Conservation (phyloP, 371 early-diverging fungal genomes). For the Circinella minor region DNA sequence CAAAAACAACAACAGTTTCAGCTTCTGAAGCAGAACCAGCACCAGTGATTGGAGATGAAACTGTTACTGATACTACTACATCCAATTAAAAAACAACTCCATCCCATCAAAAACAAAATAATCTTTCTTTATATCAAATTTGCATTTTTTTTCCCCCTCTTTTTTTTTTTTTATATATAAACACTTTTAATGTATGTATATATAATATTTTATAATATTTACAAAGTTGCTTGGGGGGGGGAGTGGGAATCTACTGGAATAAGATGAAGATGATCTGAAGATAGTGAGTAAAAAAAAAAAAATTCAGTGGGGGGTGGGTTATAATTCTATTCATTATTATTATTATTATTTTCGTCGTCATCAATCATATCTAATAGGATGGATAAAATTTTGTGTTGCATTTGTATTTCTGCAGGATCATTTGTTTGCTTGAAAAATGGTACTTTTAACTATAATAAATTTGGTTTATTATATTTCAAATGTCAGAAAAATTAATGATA, state of each 20-base stretch:
- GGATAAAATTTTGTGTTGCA: constrained; percentile 45
- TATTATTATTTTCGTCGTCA: constrained; percentile 1
- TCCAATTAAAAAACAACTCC: not conserved
- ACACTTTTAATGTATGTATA: constrained; percentile 2
- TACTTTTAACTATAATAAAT: constrained; percentile 38
- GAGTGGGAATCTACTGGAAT: not conserved
- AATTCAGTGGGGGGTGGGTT: too few relatives aligned
- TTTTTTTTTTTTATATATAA: not conserved
- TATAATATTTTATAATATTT: not conserved
- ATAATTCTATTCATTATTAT: too few relatives aligned
- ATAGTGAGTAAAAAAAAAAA: not conserved
- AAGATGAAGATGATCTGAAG: not conserved
- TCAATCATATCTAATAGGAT: constrained; percentile 48
- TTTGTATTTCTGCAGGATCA: constrained; percentile 30
- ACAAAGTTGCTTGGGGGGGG: not conserved
- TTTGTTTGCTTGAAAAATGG: constrained; percentile 43
- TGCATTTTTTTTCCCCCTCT: not conserved
- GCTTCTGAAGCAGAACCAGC: not conserved
- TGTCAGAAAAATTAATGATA: not conserved
- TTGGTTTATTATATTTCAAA: not conserved
- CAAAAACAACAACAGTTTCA: not conserved
- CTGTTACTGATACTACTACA: not conserved
- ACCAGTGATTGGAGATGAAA: not conserved
- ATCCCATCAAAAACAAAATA: not conserved
- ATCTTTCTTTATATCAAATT: not conserved